Base-by-base conservation (phyloP, 2,329 filamentous ascomycete species). In the Escovopsis sp. region DNA sequence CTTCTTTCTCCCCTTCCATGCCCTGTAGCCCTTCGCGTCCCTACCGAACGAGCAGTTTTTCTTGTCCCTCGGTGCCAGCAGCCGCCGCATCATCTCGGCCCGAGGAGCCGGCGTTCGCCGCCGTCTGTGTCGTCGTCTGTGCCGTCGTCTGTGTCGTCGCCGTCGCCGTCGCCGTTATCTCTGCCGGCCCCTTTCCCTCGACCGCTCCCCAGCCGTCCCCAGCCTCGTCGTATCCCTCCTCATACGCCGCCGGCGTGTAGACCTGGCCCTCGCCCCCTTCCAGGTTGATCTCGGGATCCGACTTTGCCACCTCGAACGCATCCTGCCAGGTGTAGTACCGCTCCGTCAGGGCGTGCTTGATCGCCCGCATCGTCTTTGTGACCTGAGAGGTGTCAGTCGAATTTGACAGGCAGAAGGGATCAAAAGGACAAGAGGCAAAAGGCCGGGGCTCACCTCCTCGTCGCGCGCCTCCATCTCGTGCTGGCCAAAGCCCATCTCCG, bases 311-410 rank as follows among this genome's bases (percentile, higher is more conserved):
- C 45, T 72, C 64, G 40, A 75, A 65, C 19, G 85, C 85, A 56
- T 87, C 83, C 55, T 85, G 73, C 82, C 86, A 96, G 9, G 84
- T 75, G 64, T 94, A 89, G 66, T 77, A 91, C 54, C 89, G 75
- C 65, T 95, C 88, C 33, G 85, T 89, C 55, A 96, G 67, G 40
- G 80, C 75, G 51, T 91, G 82, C 66, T 85, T 86, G 62, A 96
- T 94, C 38, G 73, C 70, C 55, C 77, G 75, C 75, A 89, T 85
- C 23, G 89, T 95, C 58, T 69, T 67, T 52, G 71, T 71, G 46
- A 94, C 74, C 85, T 94, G 55, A 44, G 23, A 23, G 9, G 41
- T 37, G 28, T 30, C 28, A 32, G 12, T 35, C 30, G n/a, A 2
- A 30, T 30, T 30, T 30, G 6, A 10, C 6, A 30, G 6, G 28